Evolutionary conservation across 805 yeast genomes (phyloP).

Genomic region (Cyberlindnera nakhonratchasimensis): DNA sequence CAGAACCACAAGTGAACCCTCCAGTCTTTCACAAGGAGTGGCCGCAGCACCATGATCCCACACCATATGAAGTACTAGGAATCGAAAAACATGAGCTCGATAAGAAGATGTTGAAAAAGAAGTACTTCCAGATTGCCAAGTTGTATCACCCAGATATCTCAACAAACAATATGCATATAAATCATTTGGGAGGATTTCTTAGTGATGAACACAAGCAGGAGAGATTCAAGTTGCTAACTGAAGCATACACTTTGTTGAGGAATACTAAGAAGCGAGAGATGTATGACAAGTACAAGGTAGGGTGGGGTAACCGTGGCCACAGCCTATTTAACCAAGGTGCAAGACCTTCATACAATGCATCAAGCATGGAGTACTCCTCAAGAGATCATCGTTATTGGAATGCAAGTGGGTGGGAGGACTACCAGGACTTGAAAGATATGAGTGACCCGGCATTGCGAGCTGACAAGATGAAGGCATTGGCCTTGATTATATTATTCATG

Average conservation of each 20-base stretch:
- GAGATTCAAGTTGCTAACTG: conserved; percentile 48
- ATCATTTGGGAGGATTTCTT: conserved; percentile 32
- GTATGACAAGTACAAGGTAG: conserved; percentile 45
- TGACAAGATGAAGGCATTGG: conserved; percentile 40
- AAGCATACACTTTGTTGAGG: conserved; percentile 56
- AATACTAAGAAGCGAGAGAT: conserved; percentile 40
- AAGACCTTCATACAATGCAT: conserved; percentile 26
- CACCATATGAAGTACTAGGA: conserved; percentile 70
- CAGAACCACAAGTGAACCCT: not conserved
- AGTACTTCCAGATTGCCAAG: conserved; percentile 62
- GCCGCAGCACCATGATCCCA: conserved; percentile 56
- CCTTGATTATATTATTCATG: conserved; percentile 39
- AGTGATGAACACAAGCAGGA: conserved; percentile 32
- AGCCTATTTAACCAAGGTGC: conserved; percentile 7
- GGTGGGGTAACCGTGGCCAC: conserved; percentile 36
- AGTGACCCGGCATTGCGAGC: conserved; percentile 30
- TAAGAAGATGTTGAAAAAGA: conserved; percentile 38
- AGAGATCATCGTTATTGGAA: conserved; percentile 44
- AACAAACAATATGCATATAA: conserved; percentile 24
- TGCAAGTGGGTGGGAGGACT: conserved; percentile 66
- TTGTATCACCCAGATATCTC: conserved; percentile 78
- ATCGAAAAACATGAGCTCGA: conserved; percentile 35
- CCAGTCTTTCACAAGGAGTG: conserved; percentile 36
- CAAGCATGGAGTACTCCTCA: conserved; percentile 16
- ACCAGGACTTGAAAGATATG: conserved; percentile 36